These are phyloP conservation scores for Coemansia sp. DNA, from an alignment of 192 early-diverging fungal genomes.

Conservation along the genomic window DNA sequence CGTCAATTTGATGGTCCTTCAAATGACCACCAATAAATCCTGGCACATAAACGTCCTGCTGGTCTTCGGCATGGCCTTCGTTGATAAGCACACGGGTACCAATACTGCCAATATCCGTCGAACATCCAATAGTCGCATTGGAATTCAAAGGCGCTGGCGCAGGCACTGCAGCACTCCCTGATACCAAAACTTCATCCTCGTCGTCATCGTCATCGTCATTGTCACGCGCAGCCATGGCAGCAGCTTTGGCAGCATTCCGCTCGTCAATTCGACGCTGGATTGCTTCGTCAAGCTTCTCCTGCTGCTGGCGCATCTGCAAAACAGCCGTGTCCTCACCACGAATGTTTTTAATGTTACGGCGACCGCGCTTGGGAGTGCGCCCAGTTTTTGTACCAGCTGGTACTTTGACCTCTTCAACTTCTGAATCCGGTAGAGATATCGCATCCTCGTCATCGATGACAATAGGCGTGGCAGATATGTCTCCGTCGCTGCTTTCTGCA, in stretches of 20 bases:
- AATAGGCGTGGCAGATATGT: too few relatives aligned
- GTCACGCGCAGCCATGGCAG: neutral
- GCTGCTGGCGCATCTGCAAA: constrained; percentile 15
- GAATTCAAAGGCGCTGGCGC: neutral
- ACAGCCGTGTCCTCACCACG: constrained; percentile 25
- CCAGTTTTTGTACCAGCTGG: neutral
- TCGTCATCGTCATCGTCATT: neutral
- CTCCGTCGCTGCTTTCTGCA: too few relatives aligned
- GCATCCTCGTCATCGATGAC: too few relatives aligned
- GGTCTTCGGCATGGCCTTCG: constrained; percentile 37
- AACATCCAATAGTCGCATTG: neutral
- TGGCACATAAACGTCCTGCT: constrained; percentile 45
- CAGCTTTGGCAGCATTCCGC: constrained; percentile 2
- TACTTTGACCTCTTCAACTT: neutral
- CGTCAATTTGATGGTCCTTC: constrained; percentile 74
- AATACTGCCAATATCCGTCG: neutral
- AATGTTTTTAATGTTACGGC: constrained; percentile 40
- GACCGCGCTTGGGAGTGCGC: constrained; percentile 2
- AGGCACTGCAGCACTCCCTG: constrained; percentile 7
- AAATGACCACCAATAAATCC: constrained; percentile 56
- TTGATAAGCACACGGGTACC: constrained; percentile 57
- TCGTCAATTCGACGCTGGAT: constrained; percentile 15
- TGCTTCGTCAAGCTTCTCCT: constrained; percentile 8
- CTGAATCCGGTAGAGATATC: neutral
- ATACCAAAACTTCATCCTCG: constrained; percentile 4